Conservation (phyloP, 1,284 basidiomycete species). For the Ceraceosorus guamensis region DNA sequence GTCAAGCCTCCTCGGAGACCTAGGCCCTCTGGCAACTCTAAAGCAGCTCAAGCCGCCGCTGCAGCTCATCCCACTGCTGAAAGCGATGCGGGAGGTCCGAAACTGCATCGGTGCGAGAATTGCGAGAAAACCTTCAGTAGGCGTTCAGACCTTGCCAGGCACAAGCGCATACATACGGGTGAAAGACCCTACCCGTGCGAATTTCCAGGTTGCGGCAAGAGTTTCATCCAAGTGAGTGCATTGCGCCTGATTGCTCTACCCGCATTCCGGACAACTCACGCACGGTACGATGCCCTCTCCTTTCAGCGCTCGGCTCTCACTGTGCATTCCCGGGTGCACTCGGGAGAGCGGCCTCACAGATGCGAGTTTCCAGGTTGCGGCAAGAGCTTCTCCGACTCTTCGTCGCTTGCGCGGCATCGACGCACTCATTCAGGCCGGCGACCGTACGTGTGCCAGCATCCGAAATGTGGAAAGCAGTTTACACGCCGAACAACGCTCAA, state of each 20-base stretch:
- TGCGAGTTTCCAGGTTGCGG: constrained; percentile 60
- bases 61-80: constrained; percentile 17
- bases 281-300: background rate
- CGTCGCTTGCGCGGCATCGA: constrained; percentile 58
- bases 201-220: constrained; percentile 53
- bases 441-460: constrained; percentile 47
- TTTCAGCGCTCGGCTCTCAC: constrained; percentile 58
- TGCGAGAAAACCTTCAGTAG: constrained; percentile 46
- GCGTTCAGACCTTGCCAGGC: constrained; percentile 49
- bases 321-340: constrained; percentile 76
- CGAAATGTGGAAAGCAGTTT: constrained; percentile 46
- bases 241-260: background rate
- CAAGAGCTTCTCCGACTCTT: constrained; percentile 57
- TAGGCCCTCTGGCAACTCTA: background rate
- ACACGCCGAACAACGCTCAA: constrained; percentile 47
- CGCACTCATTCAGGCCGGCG: constrained; percentile 61
- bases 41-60: background rate
- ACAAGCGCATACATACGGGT: constrained; percentile 79
- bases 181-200: constrained; percentile 65
- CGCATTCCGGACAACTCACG: background rate
- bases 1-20: background rate
- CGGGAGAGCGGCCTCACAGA: constrained; percentile 77
- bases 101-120: constrained; percentile 43
- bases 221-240: constrained; percentile 39
- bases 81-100: constrained; percentile 45